Evolutionary conservation across 2,329 filamentous ascomycete species (phyloP), one percentile per base, ranked within the genome.

Genomic region (Diaporthe capsici): DNA sequence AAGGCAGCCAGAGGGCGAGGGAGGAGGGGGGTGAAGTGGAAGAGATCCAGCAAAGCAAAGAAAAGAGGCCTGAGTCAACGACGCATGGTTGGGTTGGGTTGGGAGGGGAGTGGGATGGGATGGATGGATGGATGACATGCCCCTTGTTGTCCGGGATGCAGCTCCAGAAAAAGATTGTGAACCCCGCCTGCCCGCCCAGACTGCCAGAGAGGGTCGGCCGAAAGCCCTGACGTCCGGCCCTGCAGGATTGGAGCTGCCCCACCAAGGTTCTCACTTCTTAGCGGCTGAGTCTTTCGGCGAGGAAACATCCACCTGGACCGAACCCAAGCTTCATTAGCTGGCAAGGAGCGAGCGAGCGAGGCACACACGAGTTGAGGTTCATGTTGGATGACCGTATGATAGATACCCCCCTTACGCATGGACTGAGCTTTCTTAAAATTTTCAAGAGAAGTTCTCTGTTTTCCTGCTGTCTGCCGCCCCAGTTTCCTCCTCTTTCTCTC

Each of bases 161-260:
- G 65, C 49, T 70, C 65, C 65, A 70, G 65, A 70, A 70, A 68
- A 70, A 70, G 65, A 73, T 63, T 73, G 49, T 65, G 22, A 60
- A 39, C 71, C 65, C 70, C 68, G 49, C 61, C 61, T 47, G 28
- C 71, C 67, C 75, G 49, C 57, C 67, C 42, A 31, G 31, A 31
- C 31, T 31, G 31, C 31, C 31, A 72, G 53, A 39, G 51, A 65
- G 31, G 31, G 31, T 53, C 63, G 77, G 77, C 79, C 79, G 60
- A 79, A 78, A 77, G 70, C 12, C 25, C 63, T 78, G 77, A 79
- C 77, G 78, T 79, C 79, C 78, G 79, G 76, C 79, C 72, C 28
- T 34, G 63, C 57, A 47, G 37, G 22, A 22, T 77, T 74, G 13
- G 72, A 49, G 76, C 39, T 72, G 61, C 73, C 79, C 79, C 78